These are phyloP conservation scores for Pichia manshurica DNA, from an alignment of 805 yeast genomes.

Conservation along the genomic window DNA sequence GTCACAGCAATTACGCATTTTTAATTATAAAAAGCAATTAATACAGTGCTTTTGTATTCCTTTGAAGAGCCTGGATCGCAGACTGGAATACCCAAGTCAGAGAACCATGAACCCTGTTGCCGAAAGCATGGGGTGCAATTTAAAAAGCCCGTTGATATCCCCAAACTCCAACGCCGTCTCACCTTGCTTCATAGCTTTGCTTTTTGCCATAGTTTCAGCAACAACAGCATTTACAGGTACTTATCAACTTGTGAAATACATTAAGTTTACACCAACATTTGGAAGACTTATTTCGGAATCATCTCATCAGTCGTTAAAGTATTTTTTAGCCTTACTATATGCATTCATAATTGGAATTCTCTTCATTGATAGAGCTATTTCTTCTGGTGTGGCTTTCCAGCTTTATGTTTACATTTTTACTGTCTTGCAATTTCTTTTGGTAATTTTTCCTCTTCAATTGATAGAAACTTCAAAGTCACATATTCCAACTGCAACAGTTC, in stretches of 20 bases:
- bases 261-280: conserved; percentile 9
- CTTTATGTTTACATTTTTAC: conserved; percentile 12
- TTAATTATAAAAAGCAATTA: no score
- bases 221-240: conserved; percentile 18
- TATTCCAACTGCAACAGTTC: conserved; percentile 34
- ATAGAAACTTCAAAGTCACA: conserved; percentile 38
- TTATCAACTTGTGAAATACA: conserved; percentile 17
- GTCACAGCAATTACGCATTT: no score
- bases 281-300: conserved; percentile 11
- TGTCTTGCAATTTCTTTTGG: conserved; percentile 15
- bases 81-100: no score
- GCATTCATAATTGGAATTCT: conserved; percentile 7
- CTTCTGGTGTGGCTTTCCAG: conserved; percentile 3
- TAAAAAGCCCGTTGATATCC: conserved; percentile 22
- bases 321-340: conserved; percentile 14
- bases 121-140: not conserved
- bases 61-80: no score
- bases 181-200: conserved; percentile 28
- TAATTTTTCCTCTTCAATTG: conserved; percentile 39
- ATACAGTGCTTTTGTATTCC: no score
- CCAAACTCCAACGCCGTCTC: conserved; percentile 24
- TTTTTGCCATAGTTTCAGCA: conserved; percentile 13
- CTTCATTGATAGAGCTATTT: conserved; percentile 8
- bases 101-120: no score
- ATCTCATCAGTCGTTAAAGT: conserved; percentile 13